phyloP scores from a whole-genome alignment of 306 rosid genomes.

The Vicia sativa region DNA sequence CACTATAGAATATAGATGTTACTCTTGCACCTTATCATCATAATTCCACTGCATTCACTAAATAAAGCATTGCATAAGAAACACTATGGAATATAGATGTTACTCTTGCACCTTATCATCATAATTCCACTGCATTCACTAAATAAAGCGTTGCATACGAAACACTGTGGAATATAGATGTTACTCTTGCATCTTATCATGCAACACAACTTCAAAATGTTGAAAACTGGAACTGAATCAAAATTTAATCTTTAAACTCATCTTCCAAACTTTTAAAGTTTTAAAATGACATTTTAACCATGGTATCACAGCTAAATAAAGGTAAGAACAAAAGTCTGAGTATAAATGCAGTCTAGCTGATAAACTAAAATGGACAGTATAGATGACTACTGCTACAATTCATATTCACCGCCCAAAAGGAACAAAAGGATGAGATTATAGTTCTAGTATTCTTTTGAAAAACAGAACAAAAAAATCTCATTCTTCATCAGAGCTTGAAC shows the following conservation, averaged over 20 bases:
- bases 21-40: too few relatives aligned
- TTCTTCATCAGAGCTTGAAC: slow-evolving; percentile 55
- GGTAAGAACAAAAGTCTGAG: slow-evolving; percentile 22
- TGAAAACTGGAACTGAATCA: not conserved
- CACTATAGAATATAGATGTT: too few relatives aligned
- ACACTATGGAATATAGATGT: too few relatives aligned
- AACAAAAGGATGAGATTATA: slow-evolving; percentile 15
- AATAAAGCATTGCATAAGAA: too few relatives aligned
- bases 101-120: too few relatives aligned
- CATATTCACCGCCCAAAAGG: slow-evolving; percentile 29
- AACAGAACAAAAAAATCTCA: slow-evolving; percentile 33
- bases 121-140: not conserved
- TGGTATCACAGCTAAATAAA: slow-evolving; percentile 38
- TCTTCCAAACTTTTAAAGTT: slow-evolving; percentile 26
- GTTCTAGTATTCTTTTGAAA: slow-evolving; percentile 29
- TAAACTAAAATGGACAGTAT: slow-evolving; percentile 30
- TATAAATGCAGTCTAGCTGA: slow-evolving; percentile 31
- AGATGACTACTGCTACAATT: slow-evolving; percentile 27
- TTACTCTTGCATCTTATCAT: not conserved
- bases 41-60: too few relatives aligned
- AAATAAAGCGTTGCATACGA: not conserved
- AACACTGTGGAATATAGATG: not conserved
- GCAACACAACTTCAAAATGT: slow-evolving; percentile 8
- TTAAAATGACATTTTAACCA: slow-evolving; percentile 21
- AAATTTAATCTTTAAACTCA: slow-evolving; percentile 32